Base-by-base conservation (phyloP, 2,329 filamentous ascomycete genomes). In the Pseudocercospora eumusae region DNA sequence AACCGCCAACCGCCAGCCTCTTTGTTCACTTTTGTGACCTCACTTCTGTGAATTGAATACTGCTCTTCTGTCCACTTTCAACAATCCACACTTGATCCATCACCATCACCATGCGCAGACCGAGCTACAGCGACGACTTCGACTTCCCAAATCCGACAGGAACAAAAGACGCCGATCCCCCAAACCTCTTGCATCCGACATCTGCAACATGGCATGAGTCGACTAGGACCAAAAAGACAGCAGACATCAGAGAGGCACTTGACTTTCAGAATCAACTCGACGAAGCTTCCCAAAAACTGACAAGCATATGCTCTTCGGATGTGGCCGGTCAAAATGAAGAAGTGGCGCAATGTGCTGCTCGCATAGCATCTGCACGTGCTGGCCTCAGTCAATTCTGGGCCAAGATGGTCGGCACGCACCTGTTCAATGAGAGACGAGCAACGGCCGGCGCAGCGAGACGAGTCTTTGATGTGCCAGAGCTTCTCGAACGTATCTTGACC, bases 381-480 rank as follows among this genome's bases (percentile, higher is more conserved):
- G 44, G 44, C 18, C 44, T 47, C 44, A 6, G 44, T 25, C 44
- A 23, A 21, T 33, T 54, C 25, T 54, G 23, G 18, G 11, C 50
- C 25, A 54, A 31, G 18, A 31, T 54, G 50, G 50, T 36, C 50
- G 23, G 23, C 13, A 54, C 50, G 13, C 50, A 54, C 10, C 27
- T 36, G 18, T 54, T 31, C 50, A 58, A 58, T 25, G 56, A 58
- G 28, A 21, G 44, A 36, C 42, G 25, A 21, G 23, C 36, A 31
- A 21, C 23, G 7, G 15, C 42, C 21, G 13, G 45, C 20, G 40
- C 44, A 20, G 56, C 56, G 10, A 50, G 45, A n/a, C 42, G 44
- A 40, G 44, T 58, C 42, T 58, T 58, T 13, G 42, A 50, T 13
- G 25, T 58, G 20, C 56, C 56, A 1, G 56, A 58, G 44, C 36